These are phyloP conservation scores for Francoa sonchifolia DNA, from an alignment of 441 rosid species.

Conservation along the genomic window DNA sequence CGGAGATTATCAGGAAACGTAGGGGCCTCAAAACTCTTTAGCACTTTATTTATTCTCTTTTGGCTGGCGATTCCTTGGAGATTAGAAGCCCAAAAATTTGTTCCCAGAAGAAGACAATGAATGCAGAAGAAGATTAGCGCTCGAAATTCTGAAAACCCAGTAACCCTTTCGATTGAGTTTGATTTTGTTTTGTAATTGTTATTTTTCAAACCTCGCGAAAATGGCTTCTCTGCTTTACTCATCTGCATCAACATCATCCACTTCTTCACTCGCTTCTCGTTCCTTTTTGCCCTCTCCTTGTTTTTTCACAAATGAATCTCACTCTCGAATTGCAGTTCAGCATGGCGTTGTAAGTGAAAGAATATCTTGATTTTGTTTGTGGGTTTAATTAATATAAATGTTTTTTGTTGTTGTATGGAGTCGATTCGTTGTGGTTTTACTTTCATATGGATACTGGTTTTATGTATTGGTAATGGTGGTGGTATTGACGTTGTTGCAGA, in stretches of 20 bases:
- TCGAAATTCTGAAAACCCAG: too few relatives aligned
- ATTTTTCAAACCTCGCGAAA: too few relatives aligned
- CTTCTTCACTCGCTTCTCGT: slow-evolving; percentile 10
- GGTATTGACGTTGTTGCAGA: slow-evolving; percentile 19
- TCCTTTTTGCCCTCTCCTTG: slow-evolving; percentile 9
- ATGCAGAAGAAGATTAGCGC: too few relatives aligned
- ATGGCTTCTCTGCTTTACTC: slow-evolving; percentile 41
- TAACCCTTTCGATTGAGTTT: too few relatives aligned
- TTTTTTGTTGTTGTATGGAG: background rate
- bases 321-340: slow-evolving; percentile 13
- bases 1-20: too few relatives aligned
- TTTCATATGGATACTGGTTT: background rate
- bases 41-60: too few relatives aligned
- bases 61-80: too few relatives aligned
- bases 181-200: too few relatives aligned
- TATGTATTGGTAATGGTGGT: background rate
- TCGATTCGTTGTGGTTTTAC: background rate
- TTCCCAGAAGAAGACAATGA: too few relatives aligned
- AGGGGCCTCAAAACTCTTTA: too few relatives aligned
- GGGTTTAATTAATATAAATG: background rate
- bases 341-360: slow-evolving; percentile 14
- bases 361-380: background rate
- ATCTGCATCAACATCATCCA: too few relatives aligned
- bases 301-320: slow-evolving; percentile 11
- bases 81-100: too few relatives aligned